Evolutionary conservation across 1,284 basidiomycete genomes (phyloP).

Genomic region (Trametes pubescens): DNA sequence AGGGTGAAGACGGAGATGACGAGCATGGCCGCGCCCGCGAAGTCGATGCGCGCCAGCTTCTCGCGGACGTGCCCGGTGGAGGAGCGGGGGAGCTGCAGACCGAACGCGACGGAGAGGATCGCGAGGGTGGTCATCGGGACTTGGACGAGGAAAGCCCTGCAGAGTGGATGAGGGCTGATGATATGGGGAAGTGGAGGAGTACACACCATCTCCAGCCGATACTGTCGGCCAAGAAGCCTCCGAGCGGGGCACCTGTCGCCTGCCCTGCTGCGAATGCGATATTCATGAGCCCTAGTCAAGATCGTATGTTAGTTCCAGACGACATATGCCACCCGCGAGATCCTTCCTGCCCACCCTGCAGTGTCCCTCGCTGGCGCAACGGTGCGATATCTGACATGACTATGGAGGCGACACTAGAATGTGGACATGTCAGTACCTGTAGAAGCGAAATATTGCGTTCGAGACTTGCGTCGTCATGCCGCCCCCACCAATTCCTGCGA

Average conservation of each 20-base stretch:
- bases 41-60: constrained; percentile 66
- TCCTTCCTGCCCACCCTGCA: constrained; percentile 55
- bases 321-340: neutral
- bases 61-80: constrained; percentile 47
- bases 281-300: constrained; percentile 56
- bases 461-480: constrained; percentile 66
- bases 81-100: constrained; percentile 56
- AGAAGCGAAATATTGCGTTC: neutral
- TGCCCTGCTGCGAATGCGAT: constrained; percentile 64
- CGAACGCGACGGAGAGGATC: constrained; percentile 56
- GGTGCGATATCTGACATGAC: constrained; percentile 70
- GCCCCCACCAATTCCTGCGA: constrained; percentile 70
- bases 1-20: constrained; percentile 60
- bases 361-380: constrained; percentile 64
- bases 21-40: constrained; percentile 60
- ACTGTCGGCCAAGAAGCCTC: constrained; percentile 64
- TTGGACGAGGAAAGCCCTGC: constrained; percentile 66
- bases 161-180: neutral
- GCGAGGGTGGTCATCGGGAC: constrained; percentile 62
- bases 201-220: constrained; percentile 70
- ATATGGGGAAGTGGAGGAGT: constrained; percentile 12
- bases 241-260: constrained; percentile 63
- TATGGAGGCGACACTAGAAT: constrained; percentile 62
- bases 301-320: neutral
- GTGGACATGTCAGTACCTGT: neutral